These are phyloP conservation scores for Teunomyces gatunensis DNA, from an alignment of 805 yeast species.

Conservation along the genomic window DNA sequence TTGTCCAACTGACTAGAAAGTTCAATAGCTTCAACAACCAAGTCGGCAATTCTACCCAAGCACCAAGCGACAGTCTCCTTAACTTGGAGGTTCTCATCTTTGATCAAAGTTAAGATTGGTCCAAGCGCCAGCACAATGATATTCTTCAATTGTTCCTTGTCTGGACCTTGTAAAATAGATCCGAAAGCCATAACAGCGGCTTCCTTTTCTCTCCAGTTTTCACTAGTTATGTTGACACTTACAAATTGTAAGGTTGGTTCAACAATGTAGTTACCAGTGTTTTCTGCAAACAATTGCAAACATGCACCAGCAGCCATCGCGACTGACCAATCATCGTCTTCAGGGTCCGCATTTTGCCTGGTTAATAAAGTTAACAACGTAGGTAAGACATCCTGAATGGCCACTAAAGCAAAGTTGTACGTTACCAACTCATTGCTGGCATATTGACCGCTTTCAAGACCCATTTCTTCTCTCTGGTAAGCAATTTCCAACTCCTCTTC, in stretches of 20 bases:
- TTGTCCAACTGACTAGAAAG: conserved; percentile 61
- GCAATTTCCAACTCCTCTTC: conserved; percentile 90
- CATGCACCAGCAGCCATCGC: conserved; percentile 99
- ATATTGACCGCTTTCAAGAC: conserved; percentile 35
- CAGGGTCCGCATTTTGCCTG: conserved; percentile 88
- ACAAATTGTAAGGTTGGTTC: conserved; percentile 85
- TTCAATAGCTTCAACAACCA: conserved; percentile 74
- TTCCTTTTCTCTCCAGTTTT: conserved; percentile 81
- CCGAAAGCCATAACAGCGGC: conserved; percentile 99
- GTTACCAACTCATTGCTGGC: conserved; percentile 43
- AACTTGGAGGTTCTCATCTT: conserved; percentile 77
- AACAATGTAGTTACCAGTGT: conserved; percentile 82
- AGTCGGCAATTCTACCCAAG: conserved; percentile 91
- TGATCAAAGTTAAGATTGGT: conserved; percentile 72
- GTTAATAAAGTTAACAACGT: conserved; percentile 76
- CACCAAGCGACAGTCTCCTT: conserved; percentile 99
- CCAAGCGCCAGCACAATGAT: conserved; percentile 80
- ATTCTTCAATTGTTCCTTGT: conserved; percentile 59
- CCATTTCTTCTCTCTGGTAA: conserved; percentile 60
- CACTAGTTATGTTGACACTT: conserved; percentile 58
- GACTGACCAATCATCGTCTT: conserved; percentile 96
- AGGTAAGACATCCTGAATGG: conserved; percentile 83
- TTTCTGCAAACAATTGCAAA: conserved; percentile 87
- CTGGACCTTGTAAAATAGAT: conserved; percentile 93
- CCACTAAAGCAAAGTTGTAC: conserved; percentile 81